Conservation (phyloP, 192 early-diverging fungal genomes). For the Coemansia sp. region DNA sequence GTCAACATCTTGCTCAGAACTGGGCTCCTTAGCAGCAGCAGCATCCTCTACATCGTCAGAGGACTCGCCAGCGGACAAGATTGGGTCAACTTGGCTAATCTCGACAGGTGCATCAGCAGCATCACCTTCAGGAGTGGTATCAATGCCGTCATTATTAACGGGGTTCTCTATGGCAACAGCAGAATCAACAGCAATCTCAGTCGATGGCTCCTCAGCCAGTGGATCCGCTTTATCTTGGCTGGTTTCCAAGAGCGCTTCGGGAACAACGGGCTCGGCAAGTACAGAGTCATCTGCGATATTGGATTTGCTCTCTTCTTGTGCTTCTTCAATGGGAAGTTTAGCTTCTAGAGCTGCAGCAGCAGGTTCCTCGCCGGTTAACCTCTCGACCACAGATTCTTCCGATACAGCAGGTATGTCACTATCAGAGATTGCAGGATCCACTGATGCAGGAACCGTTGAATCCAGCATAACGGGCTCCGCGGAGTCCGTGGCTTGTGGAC, state of each 20-base stretch:
- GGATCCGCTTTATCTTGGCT: background rate
- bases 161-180: too few relatives aligned
- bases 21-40: constrained; percentile 9
- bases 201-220: background rate
- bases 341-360: background rate
- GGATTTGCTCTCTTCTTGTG: background rate
- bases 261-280: too few relatives aligned
- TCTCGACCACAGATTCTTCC: background rate
- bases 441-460: background rate
- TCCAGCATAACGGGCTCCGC: background rate
- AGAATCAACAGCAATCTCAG: background rate
- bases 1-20: background rate
- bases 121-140: background rate
- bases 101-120: background rate
- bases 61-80: background rate
- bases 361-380: too few relatives aligned
- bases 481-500: background rate
- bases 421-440: background rate
- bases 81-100: background rate
- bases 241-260: background rate
- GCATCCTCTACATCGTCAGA: background rate
- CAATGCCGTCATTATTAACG: background rate
- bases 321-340: background rate
- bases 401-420: background rate
- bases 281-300: too few relatives aligned